phyloP scores from a whole-genome alignment of 169 alveolate species.

The Plasmodium ovale region DNA sequence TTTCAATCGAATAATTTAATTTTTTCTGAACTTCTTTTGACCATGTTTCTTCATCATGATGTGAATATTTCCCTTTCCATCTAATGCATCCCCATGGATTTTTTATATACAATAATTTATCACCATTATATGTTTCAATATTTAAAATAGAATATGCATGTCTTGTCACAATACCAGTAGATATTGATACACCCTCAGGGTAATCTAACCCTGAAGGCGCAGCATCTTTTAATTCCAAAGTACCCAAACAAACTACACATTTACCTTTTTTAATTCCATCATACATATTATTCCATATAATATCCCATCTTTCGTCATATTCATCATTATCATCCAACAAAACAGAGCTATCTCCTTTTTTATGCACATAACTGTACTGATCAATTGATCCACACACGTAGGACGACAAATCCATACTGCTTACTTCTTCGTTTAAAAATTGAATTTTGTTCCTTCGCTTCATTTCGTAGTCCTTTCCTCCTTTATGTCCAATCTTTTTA shows the following conservation, averaged over 20 bases:
- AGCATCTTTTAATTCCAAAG: conserved; percentile 84
- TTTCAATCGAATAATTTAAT: conserved; percentile 69
- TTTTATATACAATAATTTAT: conserved; percentile 87
- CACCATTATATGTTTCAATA: conserved; percentile 80
- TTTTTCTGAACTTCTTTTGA: conserved; percentile 75
- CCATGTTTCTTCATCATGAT: conserved; percentile 82
- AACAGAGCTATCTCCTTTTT: conserved; percentile 10
- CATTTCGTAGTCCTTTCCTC: conserved; percentile 11
- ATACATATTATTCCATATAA: conserved; percentile 80
- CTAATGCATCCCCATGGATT: conserved; percentile 95
- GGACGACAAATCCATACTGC: conserved; percentile 53
- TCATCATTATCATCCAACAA: conserved; percentile 9
- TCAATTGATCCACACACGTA: conserved; percentile 46
- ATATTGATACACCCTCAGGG: conserved; percentile 87
- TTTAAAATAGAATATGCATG: conserved; percentile 91
- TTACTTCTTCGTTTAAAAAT: conserved; percentile 22
- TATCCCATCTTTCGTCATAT: conserved; percentile 76
- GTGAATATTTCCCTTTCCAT: conserved; percentile 91
- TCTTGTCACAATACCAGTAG: conserved; percentile 88
- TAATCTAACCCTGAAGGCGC: conserved; percentile 82
- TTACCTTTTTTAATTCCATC: conserved; percentile 84
- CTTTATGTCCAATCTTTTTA: not conserved
- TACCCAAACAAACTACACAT: conserved; percentile 89
- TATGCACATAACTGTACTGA: conserved; percentile 36
- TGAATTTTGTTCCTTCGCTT: not conserved